Percentiles rank a stretch among this genome's conserved stretches.
phyloP scores from a whole-genome alignment of 2,329 filamentous ascomycete genomes.

The Septoria petroselini region DNA sequence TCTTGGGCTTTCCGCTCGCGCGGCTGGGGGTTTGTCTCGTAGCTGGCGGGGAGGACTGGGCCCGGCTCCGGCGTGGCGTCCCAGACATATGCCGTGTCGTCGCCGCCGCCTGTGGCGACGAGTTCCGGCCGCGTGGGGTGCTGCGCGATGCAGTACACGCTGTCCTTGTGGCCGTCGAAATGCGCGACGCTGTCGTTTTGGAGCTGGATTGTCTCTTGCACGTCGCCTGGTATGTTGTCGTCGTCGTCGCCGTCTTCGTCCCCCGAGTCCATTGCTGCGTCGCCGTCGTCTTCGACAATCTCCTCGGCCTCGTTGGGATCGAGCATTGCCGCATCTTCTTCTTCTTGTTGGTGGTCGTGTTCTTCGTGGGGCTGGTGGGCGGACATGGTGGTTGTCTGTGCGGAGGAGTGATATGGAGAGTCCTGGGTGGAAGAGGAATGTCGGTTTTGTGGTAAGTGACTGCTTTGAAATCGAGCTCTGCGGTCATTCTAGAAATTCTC shows the following conservation, averaged over 20 bases:
- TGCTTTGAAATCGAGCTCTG: too few species aligned
- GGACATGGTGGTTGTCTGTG: conserved; percentile 1
- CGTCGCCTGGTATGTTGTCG: conserved; percentile 16
- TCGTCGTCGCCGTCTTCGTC: conserved; percentile 56
- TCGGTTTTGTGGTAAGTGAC: too few species aligned
- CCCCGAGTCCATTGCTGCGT: conserved; percentile 76
- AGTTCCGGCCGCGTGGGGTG: conserved; percentile 76
- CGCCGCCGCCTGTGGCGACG: conserved; percentile 81
- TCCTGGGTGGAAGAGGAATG: too few species aligned
- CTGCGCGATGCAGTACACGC: conserved; percentile 90
- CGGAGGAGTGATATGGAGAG: background rate
- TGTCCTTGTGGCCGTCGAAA: conserved; percentile 87
- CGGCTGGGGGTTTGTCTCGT: conserved; percentile 63
- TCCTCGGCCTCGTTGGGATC: conserved; percentile 77
- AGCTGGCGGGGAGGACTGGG: conserved; percentile 73
- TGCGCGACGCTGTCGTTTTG: conserved; percentile 92
- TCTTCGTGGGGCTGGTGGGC: conserved; percentile 22
- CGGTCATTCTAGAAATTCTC: too few species aligned
- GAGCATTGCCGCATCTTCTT: conserved; percentile 69
- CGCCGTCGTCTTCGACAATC: conserved; percentile 59
- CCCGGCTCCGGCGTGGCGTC: conserved; percentile 62
- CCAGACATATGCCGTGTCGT: conserved; percentile 83
- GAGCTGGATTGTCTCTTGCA: conserved; percentile 67
- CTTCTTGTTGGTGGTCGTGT: conserved; percentile 41
- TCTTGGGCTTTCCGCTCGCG: conserved; percentile 58